These are phyloP conservation scores for Ophiorrhiza pumila DNA, from an alignment of 257 asterid genomes.

Conservation along the genomic window DNA sequence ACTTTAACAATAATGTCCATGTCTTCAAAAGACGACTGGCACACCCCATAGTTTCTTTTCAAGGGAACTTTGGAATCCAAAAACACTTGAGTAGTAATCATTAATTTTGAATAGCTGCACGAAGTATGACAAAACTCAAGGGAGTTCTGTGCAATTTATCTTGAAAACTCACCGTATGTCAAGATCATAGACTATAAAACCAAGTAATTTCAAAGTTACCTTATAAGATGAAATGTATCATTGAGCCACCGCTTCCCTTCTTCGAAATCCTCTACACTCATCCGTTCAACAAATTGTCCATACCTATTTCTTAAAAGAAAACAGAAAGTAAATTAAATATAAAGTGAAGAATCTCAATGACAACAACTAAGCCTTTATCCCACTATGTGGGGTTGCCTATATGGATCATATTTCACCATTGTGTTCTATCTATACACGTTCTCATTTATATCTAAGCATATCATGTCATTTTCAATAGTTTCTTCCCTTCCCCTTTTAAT, in stretches of 20 bases:
- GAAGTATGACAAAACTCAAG: background rate
- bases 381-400: no score
- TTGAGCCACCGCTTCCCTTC: conserved; percentile 91
- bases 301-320: conserved; percentile 43
- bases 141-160: background rate
- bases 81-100: background rate
- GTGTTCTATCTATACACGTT: no score
- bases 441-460: no score
- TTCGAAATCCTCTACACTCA: conserved; percentile 71
- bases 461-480: no score
- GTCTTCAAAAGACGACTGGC: background rate
- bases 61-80: background rate
- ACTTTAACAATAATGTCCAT: background rate
- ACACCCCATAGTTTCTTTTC: background rate
- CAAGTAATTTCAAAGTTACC: conserved; percentile 34
- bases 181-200: background rate
- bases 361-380: no score
- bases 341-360: no score
- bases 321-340: conserved; percentile 3
- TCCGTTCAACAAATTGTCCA: conserved; percentile 60
- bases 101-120: background rate
- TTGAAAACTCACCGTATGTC: background rate
- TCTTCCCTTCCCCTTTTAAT: no score
- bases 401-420: no score
- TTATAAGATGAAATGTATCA: conserved; percentile 74